These are phyloP conservation scores for Trichothecium sympodiale DNA, from an alignment of 2,329 filamentous ascomycete species.

Conservation along the genomic window DNA sequence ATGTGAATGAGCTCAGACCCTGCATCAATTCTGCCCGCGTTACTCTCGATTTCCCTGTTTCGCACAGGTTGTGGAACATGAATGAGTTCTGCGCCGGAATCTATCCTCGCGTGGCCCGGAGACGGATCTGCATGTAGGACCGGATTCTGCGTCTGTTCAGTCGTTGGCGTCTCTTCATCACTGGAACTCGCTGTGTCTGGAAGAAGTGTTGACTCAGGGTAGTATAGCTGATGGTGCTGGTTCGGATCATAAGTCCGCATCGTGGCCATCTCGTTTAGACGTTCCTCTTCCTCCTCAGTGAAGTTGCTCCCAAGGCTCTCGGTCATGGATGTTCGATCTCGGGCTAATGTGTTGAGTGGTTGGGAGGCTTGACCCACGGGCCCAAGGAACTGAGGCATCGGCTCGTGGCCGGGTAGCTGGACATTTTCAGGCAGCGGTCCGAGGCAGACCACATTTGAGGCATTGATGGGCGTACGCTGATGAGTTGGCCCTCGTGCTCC, in stretches of 20 bases:
- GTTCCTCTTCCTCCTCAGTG: constrained; percentile 39
- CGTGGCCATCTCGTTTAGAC: constrained; percentile 18
- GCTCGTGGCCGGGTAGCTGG: not conserved
- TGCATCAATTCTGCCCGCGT: constrained; percentile 13
- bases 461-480: constrained; percentile 40
- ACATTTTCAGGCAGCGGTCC: constrained; percentile 42
- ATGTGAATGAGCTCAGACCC: constrained; percentile 37
- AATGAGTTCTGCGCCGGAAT: not conserved
- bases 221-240: not conserved
- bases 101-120: constrained; percentile 1
- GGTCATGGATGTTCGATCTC: constrained; percentile 3
- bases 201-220: no score
- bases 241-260: constrained; percentile 9
- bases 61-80: not conserved
- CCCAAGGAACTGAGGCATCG: constrained; percentile 1
- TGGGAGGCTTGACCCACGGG: constrained; percentile 2
- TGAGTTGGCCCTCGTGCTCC: no score
- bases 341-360: constrained; percentile 9
- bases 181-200: no score
- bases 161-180: no score
- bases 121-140: constrained; percentile 7
- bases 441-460: constrained; percentile 40
- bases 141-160: not conserved
- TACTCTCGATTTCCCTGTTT: constrained; percentile 1
- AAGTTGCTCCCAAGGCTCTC: constrained; percentile 46